Evolutionary conservation across 1,284 basidiomycete genomes (phyloP).

Genomic region (Cronartium ribicola): DNA sequence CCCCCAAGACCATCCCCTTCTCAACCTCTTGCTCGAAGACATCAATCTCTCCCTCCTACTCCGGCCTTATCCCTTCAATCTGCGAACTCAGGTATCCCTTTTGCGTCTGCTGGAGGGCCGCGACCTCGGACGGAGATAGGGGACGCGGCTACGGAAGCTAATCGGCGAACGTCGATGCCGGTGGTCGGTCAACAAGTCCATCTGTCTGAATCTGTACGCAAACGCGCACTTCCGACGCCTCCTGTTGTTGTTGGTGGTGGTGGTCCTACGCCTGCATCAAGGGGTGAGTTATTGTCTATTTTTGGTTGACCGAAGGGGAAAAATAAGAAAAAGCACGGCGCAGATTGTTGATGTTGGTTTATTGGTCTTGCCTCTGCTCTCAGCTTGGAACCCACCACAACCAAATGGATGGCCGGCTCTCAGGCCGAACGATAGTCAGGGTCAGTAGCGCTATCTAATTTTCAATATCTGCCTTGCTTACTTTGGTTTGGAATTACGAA

Average conservation of each 20-base stretch:
- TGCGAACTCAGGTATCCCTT: neutral
- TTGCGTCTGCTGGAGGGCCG: no score
- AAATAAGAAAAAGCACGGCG: no score
- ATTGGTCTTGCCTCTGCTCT: no score
- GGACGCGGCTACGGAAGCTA: neutral
- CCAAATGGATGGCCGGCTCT: no score
- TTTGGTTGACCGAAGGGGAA: no score
- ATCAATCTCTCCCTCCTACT: slow-evolving; percentile 32
- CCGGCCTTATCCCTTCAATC: slow-evolving; percentile 14
- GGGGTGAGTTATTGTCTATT: neutral
- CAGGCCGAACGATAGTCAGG: no score
- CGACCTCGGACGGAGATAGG: neutral
- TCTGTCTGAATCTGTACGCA: slow-evolving; percentile 2
- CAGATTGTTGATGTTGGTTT: no score
- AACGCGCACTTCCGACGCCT: slow-evolving; percentile 32
- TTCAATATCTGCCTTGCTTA: no score
- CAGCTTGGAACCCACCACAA: no score
- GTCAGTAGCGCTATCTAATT: no score
- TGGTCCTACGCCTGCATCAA: neutral
- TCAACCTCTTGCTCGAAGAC: neutral
- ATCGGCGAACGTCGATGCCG: neutral
- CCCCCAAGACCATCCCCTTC: neutral
- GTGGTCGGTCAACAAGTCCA: neutral
- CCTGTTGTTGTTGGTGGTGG: neutral
- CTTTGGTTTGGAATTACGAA: no score